These are phyloP conservation scores for Phycomyces blakesleeanus DNA, from an alignment of 192 early-diverging fungal genomes.

Conservation along the genomic window DNA sequence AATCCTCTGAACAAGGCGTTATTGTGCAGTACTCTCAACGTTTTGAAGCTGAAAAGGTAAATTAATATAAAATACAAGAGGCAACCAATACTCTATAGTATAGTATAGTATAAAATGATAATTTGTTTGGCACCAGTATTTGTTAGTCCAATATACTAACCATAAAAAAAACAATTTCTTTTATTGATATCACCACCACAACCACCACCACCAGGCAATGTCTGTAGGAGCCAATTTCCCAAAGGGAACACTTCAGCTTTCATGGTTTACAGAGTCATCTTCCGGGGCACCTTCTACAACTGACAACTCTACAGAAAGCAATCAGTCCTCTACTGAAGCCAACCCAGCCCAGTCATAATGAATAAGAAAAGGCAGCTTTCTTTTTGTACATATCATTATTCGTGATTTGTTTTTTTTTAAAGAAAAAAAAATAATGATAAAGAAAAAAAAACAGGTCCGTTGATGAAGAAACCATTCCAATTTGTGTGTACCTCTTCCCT, in stretches of 20 bases:
- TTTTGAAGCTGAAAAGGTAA: constrained; percentile 31
- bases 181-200: constrained; percentile 2
- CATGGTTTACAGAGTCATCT: constrained; percentile 4
- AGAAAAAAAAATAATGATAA: background rate
- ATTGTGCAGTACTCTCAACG: constrained; percentile 23
- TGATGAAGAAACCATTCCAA: background rate
- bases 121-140: too few relatives aligned
- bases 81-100: constrained; percentile 17
- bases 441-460: background rate
- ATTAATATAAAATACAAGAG: background rate
- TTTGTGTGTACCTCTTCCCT: background rate
- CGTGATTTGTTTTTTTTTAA: constrained; percentile 19
- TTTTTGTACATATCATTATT: constrained; percentile 4
- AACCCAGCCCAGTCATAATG: background rate
- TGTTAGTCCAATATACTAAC: too few relatives aligned
- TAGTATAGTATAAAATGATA: too few relatives aligned
- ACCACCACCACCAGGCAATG: constrained; percentile 25
- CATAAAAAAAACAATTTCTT: constrained; percentile 12
- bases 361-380: background rate
- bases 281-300: background rate
- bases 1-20: constrained; percentile 3
- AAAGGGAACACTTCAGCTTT: constrained; percentile 13
- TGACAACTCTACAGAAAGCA: background rate
- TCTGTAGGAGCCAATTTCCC: constrained; percentile 18
- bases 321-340: background rate